Percentiles rank a stretch among this genome's conserved stretches.
These are phyloP conservation scores for Ophiostoma piceae DNA, from an alignment of 2,329 filamentous ascomycete species.

Conservation along the genomic window DNA sequence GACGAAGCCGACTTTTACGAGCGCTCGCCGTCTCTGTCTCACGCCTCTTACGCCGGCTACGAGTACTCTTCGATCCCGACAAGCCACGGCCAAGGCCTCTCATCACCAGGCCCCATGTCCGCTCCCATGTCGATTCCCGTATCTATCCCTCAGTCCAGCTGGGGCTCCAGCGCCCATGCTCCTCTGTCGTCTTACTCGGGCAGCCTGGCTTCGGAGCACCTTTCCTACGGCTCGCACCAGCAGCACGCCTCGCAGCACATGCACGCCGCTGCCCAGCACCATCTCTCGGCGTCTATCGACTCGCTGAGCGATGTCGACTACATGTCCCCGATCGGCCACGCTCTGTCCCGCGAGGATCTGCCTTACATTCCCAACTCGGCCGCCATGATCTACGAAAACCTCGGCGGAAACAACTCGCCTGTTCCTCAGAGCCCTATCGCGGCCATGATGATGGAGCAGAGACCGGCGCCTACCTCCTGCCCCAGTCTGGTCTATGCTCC, in stretches of 20 bases:
- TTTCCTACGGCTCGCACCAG: neutral
- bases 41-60: conserved; percentile 37
- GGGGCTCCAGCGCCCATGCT: conserved; percentile 16
- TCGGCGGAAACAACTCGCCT: conserved; percentile 31
- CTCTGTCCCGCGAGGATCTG: conserved; percentile 50
- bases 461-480: conserved; percentile 53
- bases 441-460: conserved; percentile 52
- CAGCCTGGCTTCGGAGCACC: conserved; percentile 21
- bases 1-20: conserved; percentile 39
- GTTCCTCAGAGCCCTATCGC: conserved; percentile 49
- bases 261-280: conserved; percentile 25
- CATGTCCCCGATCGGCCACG: conserved; percentile 51
- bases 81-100: conserved; percentile 15
- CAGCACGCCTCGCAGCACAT: conserved; percentile 15
- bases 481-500: conserved; percentile 57
- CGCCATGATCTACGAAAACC: conserved; percentile 49
- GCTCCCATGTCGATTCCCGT: conserved; percentile 22
- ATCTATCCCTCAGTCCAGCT: conserved; percentile 21
- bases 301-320: conserved; percentile 60
- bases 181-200: conserved; percentile 24
- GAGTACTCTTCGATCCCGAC: conserved; percentile 42
- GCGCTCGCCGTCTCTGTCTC: conserved; percentile 43
- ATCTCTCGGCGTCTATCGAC: conserved; percentile 52
- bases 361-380: conserved; percentile 52
- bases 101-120: conserved; percentile 17